Evolutionary conservation across 306 rosid species (phyloP).

Genomic region (Mucuna pruriens): DNA sequence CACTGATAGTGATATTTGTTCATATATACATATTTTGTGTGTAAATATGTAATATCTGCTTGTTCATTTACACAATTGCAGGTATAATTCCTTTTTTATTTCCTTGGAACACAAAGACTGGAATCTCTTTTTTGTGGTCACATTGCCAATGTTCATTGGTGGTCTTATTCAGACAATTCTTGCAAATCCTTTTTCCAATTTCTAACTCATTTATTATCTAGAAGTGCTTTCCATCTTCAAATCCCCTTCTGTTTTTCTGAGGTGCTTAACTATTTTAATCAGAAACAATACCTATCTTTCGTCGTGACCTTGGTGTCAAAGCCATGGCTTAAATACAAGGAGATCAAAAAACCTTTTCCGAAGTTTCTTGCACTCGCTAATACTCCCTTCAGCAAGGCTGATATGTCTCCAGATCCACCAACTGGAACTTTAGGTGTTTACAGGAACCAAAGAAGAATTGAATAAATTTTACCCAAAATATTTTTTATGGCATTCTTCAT

Average conservation of each 20-base stretch:
- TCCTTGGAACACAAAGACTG: background rate
- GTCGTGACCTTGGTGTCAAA: background rate
- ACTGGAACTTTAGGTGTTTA: background rate
- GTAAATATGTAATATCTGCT: background rate
- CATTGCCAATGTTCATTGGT: background rate
- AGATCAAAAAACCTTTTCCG: background rate
- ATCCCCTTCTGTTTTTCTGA: background rate
- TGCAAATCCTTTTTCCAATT: slow-evolving; percentile 13
- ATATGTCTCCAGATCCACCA: background rate
- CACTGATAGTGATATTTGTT: background rate
- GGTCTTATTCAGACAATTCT: background rate
- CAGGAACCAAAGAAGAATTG: background rate
- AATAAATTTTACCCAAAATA: background rate
- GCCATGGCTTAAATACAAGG: background rate
- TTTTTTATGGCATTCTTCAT: background rate
- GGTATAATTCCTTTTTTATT: slow-evolving; percentile 1
- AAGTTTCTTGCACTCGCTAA: background rate
- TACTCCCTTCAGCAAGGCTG: background rate
- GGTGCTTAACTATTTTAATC: background rate
- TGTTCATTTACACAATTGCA: slow-evolving; percentile 26
- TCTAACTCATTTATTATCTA: background rate
- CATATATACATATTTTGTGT: background rate
- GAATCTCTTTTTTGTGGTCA: background rate
- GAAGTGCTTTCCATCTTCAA: background rate
- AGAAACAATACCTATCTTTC: background rate